Percentiles rank a stretch among this genome's conserved stretches.
Conservation (phyloP, 2,329 filamentous ascomycete species). For the Arachnomyces sp. region DNA sequence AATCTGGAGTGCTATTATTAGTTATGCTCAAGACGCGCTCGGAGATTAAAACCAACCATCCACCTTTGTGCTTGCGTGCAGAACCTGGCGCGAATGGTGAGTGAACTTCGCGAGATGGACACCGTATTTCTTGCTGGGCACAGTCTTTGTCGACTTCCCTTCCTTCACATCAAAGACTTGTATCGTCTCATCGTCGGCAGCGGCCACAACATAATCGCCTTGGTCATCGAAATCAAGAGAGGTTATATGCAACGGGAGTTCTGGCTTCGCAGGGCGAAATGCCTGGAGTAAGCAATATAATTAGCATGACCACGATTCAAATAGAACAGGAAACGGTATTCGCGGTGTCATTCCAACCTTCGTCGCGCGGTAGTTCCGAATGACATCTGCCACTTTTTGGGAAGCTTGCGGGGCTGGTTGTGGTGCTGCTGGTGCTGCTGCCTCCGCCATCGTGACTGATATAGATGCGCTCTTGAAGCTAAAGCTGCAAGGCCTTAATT, state of each 20-base stretch:
- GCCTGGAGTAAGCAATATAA: slow-evolving; percentile 15
- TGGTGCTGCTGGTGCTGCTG: slow-evolving; percentile 16
- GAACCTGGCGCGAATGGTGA: slow-evolving; percentile 80
- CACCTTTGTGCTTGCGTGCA: slow-evolving; percentile 93
- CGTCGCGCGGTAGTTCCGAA: slow-evolving; percentile 68
- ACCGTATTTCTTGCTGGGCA: slow-evolving; percentile 94
- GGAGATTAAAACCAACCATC: slow-evolving; percentile 53
- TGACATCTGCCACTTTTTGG: slow-evolving; percentile 68
- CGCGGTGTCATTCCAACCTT: slow-evolving; percentile 50
- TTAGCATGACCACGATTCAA: slow-evolving; percentile 4
- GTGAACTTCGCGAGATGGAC: slow-evolving; percentile 92
- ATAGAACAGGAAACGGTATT: background rate
- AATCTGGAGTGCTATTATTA: slow-evolving; percentile 43
- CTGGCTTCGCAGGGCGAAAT: slow-evolving; percentile 32
- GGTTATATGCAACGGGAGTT: slow-evolving; percentile 56
- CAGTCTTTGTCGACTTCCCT: slow-evolving; percentile 77
- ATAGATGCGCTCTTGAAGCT: no score
- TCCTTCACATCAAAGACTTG: slow-evolving; percentile 93
- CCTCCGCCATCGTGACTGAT: slow-evolving; percentile 15
- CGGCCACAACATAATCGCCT: slow-evolving; percentile 84
- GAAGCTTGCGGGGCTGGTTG: slow-evolving; percentile 29
- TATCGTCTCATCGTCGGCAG: slow-evolving; percentile 88
- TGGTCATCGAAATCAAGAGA: slow-evolving; percentile 96
- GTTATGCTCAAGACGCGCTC: slow-evolving; percentile 1
- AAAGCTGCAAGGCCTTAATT: no score